Evolutionary conservation across 2,329 filamentous ascomycete genomes (phyloP).

Genomic region (Microascus cirrosus): DNA sequence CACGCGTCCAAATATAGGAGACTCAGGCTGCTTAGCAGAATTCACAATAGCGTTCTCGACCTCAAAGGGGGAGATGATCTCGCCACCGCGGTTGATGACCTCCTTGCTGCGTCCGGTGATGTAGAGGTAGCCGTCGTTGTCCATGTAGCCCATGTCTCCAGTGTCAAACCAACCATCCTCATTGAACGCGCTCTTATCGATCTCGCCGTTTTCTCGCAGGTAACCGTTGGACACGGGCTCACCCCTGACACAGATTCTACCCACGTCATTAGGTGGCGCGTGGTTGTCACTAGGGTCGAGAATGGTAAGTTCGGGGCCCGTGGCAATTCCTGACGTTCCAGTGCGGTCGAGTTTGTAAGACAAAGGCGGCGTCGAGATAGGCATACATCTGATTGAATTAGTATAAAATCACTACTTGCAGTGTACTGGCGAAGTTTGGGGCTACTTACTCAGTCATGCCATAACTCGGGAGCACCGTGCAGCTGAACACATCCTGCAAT

Average conservation of each 20-base stretch:
- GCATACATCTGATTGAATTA: conserved; percentile 32
- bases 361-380: conserved; percentile 43
- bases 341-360: conserved; percentile 37
- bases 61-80: conserved; percentile 48
- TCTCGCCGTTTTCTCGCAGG: conserved; percentile 25
- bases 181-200: conserved; percentile 34
- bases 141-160: conserved; percentile 41
- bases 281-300: conserved; percentile 26
- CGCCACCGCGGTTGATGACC: conserved; percentile 45
- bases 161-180: conserved; percentile 41
- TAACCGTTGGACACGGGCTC: conserved; percentile 40
- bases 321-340: conserved; percentile 40
- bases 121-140: conserved; percentile 37
- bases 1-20: conserved; percentile 32
- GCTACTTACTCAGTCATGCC: conserved; percentile 40
- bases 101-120: conserved; percentile 45
- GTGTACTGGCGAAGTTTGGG: not conserved
- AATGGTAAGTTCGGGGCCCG: conserved; percentile 39
- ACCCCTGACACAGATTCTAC: conserved; percentile 38
- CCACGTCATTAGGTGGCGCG: conserved; percentile 22
- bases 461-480: conserved; percentile 42
- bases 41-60: conserved; percentile 44
- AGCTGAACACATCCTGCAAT: conserved; percentile 37
- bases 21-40: conserved; percentile 26
- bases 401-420: not conserved